Conservation (phyloP, 148 eudicot species). For the Simmondsia chinensis region DNA sequence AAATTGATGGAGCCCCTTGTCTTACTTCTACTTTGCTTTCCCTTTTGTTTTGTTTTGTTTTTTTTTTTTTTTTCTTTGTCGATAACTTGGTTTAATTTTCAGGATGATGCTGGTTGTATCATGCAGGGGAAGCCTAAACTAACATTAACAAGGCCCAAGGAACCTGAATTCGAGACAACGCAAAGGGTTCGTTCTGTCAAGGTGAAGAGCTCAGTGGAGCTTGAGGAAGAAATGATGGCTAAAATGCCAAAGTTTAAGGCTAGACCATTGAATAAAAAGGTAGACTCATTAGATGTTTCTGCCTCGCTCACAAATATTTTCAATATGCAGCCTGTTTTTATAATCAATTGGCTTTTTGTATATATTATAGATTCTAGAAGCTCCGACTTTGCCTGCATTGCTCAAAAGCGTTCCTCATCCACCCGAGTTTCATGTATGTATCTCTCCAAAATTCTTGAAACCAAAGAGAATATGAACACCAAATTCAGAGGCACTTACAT, state of each 20-base stretch:
- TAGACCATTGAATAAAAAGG: slow-evolving; percentile 82
- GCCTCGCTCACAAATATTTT: neutral
- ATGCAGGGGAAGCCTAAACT: slow-evolving; percentile 48
- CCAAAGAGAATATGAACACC: neutral
- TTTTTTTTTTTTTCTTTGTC: neutral
- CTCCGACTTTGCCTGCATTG: slow-evolving; percentile 53
- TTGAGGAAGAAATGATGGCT: slow-evolving; percentile 98
- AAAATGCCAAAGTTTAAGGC: slow-evolving; percentile 97
- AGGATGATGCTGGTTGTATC: slow-evolving; percentile 25
- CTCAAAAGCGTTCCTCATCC: slow-evolving; percentile 65
- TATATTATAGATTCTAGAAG: slow-evolving; percentile 58
- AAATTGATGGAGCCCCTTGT: slow-evolving; percentile 1
- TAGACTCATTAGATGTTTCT: slow-evolving; percentile 3
- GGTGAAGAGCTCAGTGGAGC: slow-evolving; percentile 81
- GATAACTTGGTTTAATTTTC: slow-evolving; percentile 8
- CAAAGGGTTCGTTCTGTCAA: slow-evolving; percentile 68
- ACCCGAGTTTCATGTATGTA: slow-evolving; percentile 74
- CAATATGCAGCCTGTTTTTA: neutral
- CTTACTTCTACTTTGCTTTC: neutral
- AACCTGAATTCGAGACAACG: slow-evolving; percentile 80
- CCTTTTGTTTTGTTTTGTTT: neutral
- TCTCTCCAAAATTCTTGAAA: neutral
- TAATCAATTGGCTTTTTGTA: slow-evolving; percentile 3
- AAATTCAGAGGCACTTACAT: neutral
- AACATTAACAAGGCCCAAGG: slow-evolving; percentile 80